Percentiles rank a stretch among this genome's conserved stretches.
These are phyloP conservation scores for Penicillium silybi DNA, from an alignment of 495 filamentous ascomycete species.

Conservation along the genomic window DNA sequence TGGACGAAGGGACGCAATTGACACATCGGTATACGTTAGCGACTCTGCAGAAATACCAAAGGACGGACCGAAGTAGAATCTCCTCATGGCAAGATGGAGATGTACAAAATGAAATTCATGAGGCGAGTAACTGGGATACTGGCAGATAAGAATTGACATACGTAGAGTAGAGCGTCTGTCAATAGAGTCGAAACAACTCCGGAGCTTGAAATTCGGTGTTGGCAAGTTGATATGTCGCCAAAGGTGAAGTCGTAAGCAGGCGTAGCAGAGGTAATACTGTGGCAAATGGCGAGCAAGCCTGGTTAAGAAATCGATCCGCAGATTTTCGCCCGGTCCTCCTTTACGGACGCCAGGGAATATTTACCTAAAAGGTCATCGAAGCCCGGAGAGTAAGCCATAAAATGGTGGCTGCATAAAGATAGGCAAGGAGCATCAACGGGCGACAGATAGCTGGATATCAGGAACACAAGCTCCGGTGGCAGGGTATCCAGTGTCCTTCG, in stretches of 20 bases:
- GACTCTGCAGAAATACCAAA: slow-evolving; percentile 9
- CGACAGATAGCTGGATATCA: slow-evolving; percentile 1
- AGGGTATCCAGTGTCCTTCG: not conserved
- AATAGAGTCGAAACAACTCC: not conserved
- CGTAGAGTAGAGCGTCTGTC: not conserved
- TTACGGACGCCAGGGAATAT: not conserved
- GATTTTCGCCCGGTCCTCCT: not conserved
- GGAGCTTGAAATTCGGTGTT: not conserved
- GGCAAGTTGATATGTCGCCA: not conserved
- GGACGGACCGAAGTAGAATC: slow-evolving; percentile 1
- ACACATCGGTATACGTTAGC: slow-evolving; percentile 6
- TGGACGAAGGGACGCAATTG: not conserved
- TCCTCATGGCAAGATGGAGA: slow-evolving; percentile 7
- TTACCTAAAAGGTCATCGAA: not conserved
- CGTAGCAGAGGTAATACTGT: slow-evolving; percentile 3
- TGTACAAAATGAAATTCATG: slow-evolving; percentile 6
- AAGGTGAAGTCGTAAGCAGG: slow-evolving; percentile 5
- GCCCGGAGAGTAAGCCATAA: not conserved
- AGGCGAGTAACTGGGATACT: not conserved
- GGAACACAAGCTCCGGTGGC: slow-evolving; percentile 1
- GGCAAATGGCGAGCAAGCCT: not conserved
- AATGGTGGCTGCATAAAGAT: slow-evolving; percentile 3
- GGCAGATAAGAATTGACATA: not conserved
- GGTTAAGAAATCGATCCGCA: slow-evolving; percentile 1
- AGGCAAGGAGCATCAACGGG: slow-evolving; percentile 4